phyloP scores from a whole-genome alignment of 441 rosid genomes.

The Corymbia citriodora region DNA sequence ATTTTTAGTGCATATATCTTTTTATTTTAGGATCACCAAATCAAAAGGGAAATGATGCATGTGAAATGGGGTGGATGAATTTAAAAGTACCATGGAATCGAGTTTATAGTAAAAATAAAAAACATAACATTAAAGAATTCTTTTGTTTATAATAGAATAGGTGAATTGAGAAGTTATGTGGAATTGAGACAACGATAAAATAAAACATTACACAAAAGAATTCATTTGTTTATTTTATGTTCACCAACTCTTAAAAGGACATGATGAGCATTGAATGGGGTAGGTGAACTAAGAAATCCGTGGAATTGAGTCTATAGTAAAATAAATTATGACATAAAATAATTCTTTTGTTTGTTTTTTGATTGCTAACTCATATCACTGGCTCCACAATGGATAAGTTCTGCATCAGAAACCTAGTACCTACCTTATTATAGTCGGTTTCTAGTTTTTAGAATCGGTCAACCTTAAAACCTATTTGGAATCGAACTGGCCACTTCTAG shows the following conservation, averaged over 20 bases:
- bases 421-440: not conserved
- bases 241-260: not conserved
- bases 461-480: too few relatives aligned
- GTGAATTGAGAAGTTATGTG: too few relatives aligned
- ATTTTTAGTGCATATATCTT: too few relatives aligned
- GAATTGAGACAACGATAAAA: too few relatives aligned
- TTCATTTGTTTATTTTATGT: not conserved
- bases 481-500: not conserved
- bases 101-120: too few relatives aligned
- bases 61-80: too few relatives aligned
- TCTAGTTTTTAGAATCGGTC: not conserved
- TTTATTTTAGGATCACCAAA: too few relatives aligned
- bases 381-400: not conserved
- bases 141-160: too few relatives aligned
- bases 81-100: too few relatives aligned
- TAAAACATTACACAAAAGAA: too few relatives aligned
- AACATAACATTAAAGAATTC: too few relatives aligned
- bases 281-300: not conserved
- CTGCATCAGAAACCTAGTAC: not conserved
- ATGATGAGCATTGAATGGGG: not conserved
- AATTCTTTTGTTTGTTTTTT: not conserved
- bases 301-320: not conserved
- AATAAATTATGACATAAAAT: not conserved
- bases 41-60: too few relatives aligned
- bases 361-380: not conserved